These are phyloP conservation scores for Coriaria nepalensis DNA, from an alignment of 306 rosid genomes.

Conservation along the genomic window DNA sequence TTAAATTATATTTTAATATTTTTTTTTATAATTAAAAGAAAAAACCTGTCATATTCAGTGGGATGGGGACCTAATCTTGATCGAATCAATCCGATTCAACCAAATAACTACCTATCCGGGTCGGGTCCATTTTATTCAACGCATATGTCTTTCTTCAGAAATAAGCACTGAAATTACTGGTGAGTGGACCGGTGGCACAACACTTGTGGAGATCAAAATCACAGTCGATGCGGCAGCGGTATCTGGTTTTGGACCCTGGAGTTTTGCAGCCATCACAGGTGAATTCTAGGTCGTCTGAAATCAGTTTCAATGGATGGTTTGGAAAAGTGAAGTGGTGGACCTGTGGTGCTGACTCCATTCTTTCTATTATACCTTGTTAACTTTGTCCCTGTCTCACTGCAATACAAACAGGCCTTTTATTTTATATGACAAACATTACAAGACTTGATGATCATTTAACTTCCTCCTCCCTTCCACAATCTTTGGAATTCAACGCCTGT, in stretches of 20 bases:
- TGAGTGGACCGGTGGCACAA: neutral
- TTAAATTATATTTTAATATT: too few species aligned
- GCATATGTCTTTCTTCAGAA: too few species aligned
- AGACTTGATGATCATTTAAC: too few species aligned
- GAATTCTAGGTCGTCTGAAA: neutral
- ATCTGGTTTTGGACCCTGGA: neutral
- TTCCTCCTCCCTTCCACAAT: too few species aligned
- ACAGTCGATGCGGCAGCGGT: slow-evolving; percentile 5
- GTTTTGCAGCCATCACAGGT: slow-evolving; percentile 11
- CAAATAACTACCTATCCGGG: too few species aligned
- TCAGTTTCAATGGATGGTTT: slow-evolving; percentile 1
- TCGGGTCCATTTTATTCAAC: too few species aligned
- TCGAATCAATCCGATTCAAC: too few species aligned
- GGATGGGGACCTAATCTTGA: too few species aligned
- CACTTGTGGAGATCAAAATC: slow-evolving; percentile 4
- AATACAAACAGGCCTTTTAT: neutral
- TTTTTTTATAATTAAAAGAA: too few species aligned
- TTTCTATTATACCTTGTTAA: neutral
- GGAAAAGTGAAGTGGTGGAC: slow-evolving; percentile 10
- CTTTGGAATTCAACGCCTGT: too few species aligned
- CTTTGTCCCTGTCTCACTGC: slow-evolving; percentile 2
- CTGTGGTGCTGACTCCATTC: neutral
- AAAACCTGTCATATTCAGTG: too few species aligned
- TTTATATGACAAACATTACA: too few species aligned
- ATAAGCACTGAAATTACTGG: neutral